phyloP scores from a whole-genome alignment of 2,329 filamentous ascomycete genomes.

The Remersonia thermophila region DNA sequence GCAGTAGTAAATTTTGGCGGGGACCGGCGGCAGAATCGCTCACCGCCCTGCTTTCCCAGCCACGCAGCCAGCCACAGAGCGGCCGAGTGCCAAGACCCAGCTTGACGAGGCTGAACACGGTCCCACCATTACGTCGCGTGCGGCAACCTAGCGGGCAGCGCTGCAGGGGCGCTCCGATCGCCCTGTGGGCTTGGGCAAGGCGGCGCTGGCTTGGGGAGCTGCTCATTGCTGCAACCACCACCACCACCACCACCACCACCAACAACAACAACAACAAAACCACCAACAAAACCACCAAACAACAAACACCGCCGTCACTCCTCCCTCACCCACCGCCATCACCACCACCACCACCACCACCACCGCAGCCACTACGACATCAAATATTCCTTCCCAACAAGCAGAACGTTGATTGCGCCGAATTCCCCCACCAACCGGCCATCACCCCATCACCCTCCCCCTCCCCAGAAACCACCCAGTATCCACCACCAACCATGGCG shows the following conservation, averaged over 20 bases:
- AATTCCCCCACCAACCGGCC: too few species aligned
- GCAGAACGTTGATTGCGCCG: too few species aligned
- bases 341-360: too few species aligned
- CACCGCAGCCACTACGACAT: too few species aligned
- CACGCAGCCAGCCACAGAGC: not conserved
- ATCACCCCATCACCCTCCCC: too few species aligned
- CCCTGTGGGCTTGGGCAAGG: constrained; percentile 11
- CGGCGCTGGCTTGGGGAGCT: constrained; percentile 11
- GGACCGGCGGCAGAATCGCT: constrained; percentile 15
- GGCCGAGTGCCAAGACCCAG: not conserved
- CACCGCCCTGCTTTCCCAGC: constrained; percentile 9
- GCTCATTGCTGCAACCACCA: constrained; percentile 4
- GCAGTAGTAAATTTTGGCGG: constrained; percentile 18
- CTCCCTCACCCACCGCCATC: too few species aligned
- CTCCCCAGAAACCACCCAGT: too few species aligned
- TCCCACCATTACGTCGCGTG: constrained; percentile 16
- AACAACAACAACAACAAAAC: not conserved
- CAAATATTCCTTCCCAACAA: too few species aligned
- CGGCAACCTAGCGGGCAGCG: constrained; percentile 17
- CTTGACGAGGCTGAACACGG: too few species aligned
- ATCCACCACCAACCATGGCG: constrained; percentile 32
- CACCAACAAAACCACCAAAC: too few species aligned
- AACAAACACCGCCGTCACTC: too few species aligned
- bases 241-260: constrained; percentile 1
- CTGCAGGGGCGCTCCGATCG: too few species aligned